Evolutionary conservation across 1,284 basidiomycete species (phyloP), one percentile per base, ranked within the genome.

Genomic region (Ustilago bromivora): DNA sequence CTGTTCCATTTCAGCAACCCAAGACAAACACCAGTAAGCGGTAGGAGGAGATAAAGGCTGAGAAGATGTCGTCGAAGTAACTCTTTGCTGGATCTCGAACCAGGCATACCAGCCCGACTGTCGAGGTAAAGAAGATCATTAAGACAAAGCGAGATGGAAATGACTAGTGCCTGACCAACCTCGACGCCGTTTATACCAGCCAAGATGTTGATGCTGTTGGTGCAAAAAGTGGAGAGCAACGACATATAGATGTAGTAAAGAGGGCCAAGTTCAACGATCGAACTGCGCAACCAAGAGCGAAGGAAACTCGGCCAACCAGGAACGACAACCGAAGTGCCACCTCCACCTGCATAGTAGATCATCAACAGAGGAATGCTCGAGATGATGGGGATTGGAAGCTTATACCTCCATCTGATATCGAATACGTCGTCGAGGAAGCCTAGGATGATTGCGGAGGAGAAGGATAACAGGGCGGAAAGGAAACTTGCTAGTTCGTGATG

Each of bases 181-280:
- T 99, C 97, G 1, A 97, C 92, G 12, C 96, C 97, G 85, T 99
- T 99, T 82, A 98, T 94, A 6, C 97, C 97, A 3, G 96, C 97
- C 9, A 99, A 91, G 80, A 99, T 99, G 87, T 99, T 99, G 90
- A 99, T 98, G 86, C 93, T 93, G 88, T 99, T 99, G 13, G 96
- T 98, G 68, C 94, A 92, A 86, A 99, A 99, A 0, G 95, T 99
- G 15, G 96, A 98, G 10, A 99, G 89, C 40, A 98, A 88, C 7
- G 94, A 91, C 92, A 99, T 98, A 88, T 98, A 99, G 55, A 96
- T 76, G 87, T 99, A 99, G 88, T 99, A 99, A 15, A 98, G 87
- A 0, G 94, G 94, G 2, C 95, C 96, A 94, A 99, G 89, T 74
- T 98, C 92, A n/a, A 99, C 86, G 3, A 97, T 88, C 1, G 90